Conservation (phyloP, 306 rosid genomes). For the Senna siamea region DNA sequence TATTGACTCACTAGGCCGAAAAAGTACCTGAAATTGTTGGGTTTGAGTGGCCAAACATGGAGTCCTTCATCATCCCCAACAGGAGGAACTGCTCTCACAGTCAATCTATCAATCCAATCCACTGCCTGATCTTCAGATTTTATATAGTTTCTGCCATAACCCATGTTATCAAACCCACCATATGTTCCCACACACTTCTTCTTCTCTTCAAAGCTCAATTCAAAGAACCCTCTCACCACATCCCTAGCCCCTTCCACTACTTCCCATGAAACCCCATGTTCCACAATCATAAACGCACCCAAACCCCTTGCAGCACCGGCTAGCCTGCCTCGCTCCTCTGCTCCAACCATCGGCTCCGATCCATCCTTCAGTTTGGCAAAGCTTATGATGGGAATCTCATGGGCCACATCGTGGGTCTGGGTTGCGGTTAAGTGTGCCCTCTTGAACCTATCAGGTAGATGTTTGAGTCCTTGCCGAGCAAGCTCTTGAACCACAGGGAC, state of each 20-base stretch:
- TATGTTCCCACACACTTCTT: conserved; percentile 23
- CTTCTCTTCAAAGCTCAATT: conserved; percentile 15
- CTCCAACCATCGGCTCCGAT: neutral
- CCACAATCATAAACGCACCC: conserved; percentile 7
- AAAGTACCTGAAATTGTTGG: conserved; percentile 28
- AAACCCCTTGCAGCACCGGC: neutral
- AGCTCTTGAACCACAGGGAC: conserved; percentile 31
- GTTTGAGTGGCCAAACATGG: conserved; percentile 27
- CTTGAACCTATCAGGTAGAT: conserved; percentile 2
- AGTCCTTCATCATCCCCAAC: neutral
- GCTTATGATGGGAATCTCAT: conserved; percentile 5
- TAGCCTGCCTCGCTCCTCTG: conserved; percentile 24
- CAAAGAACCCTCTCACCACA: conserved; percentile 21
- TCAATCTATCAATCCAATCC: conserved; percentile 37
- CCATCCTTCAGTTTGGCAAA: conserved; percentile 3
- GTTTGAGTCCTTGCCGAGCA: conserved; percentile 15
- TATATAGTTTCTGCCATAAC: conserved; percentile 30
- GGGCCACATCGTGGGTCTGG: neutral
- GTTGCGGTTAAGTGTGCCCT: too few species aligned
- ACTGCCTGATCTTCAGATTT: conserved; percentile 26
- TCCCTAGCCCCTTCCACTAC: conserved; percentile 8
- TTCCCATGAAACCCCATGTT: neutral
- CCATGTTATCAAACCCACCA: conserved; percentile 13
- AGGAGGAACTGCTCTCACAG: conserved; percentile 19
- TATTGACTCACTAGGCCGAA: too few species aligned